These are phyloP conservation scores for Epichloe sylvatica DNA, from an alignment of 2,329 filamentous ascomycete species.

Conservation along the genomic window DNA sequence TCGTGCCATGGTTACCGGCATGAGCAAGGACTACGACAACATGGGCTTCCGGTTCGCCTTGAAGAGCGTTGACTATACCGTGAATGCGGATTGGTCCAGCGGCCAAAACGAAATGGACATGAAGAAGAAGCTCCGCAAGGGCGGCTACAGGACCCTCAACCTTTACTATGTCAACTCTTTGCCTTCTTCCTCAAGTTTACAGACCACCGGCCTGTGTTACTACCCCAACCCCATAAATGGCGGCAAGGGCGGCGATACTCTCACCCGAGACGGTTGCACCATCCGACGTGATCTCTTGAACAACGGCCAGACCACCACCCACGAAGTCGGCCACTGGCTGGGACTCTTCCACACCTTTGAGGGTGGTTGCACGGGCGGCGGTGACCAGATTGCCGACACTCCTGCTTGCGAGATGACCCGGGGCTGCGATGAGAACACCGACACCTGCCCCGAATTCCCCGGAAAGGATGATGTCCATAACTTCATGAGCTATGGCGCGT, in stretches of 20 bases:
- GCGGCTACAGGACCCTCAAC: constrained; percentile 25
- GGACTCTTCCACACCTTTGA: constrained; percentile 30
- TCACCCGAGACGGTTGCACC: constrained; percentile 10
- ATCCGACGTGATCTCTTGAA: constrained; percentile 8
- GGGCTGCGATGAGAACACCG: constrained; percentile 18
- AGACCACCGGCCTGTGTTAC: not conserved
- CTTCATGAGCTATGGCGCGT: constrained; percentile 13
- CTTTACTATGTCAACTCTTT: constrained; percentile 22
- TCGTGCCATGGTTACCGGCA: not conserved
- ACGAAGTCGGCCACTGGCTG: constrained; percentile 32
- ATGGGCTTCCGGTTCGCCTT: constrained; percentile 1
- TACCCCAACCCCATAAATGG: not conserved
- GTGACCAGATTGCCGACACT: constrained; percentile 26
- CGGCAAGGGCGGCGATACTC: constrained; percentile 10
- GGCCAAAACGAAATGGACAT: not conserved
- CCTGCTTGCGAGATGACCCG: constrained; percentile 16
- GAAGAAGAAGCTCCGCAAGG: constrained; percentile 19
- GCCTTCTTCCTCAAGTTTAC: constrained; percentile 7
- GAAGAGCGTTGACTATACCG: not conserved
- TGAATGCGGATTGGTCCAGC: not conserved
- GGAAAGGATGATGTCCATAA: constrained; percentile 16
- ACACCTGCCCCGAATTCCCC: constrained; percentile 14
- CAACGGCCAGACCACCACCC: constrained; percentile 12
- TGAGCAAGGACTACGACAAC: not conserved
- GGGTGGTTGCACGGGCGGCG: constrained; percentile 18